Evolutionary conservation across 1,139 yeast genomes (phyloP), one percentile per base, ranked within the genome.

Genomic region (Candida glucosophila): DNA sequence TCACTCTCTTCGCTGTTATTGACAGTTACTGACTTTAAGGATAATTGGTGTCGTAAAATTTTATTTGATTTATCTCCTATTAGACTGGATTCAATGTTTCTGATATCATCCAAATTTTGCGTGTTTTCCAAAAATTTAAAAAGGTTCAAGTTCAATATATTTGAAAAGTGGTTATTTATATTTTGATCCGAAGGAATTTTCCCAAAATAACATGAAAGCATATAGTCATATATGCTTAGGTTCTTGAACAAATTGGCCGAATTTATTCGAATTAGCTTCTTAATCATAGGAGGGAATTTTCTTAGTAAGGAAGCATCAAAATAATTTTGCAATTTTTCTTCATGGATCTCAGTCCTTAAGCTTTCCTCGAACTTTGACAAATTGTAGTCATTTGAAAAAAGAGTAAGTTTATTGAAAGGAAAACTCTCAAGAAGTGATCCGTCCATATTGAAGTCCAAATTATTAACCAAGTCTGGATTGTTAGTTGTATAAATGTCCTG

Each of bases 161-260:
- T 49, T 8, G 58, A 40, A 36, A 54, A 64, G 40, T 64, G 70
- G 31, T 61, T 63, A 31, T 59, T 55, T 12, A 49, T 34, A 24
- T 36, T 39, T 12, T 39, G 38, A 7, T 45, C 46, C 9, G 33
- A 31, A 1, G 69, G 69, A 4, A 54, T 44, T 16, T 45, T 37
- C 30, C 64, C 64, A 28, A 43, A 52, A 37, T 64, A 64, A 33
- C 68, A 64, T 7, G 67, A 59, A 23, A 53, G 38, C 55, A 58
- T 56, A 40, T 64, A 64, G 34, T 56, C 60, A 35, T 50, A 60
- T 18, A 59, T 42, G 23, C 49, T 44, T 30, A 61, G 47, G 20
- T 50, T 43, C 33, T 62, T 59, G 40, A 58, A 58, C 25, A 59
- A 36, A 19, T 53, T 52, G 17, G 59, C 41, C 7, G 61, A 48